Conservation (phyloP, 176 grass and related monocot species). For the Thinopyrum elongatum region DNA sequence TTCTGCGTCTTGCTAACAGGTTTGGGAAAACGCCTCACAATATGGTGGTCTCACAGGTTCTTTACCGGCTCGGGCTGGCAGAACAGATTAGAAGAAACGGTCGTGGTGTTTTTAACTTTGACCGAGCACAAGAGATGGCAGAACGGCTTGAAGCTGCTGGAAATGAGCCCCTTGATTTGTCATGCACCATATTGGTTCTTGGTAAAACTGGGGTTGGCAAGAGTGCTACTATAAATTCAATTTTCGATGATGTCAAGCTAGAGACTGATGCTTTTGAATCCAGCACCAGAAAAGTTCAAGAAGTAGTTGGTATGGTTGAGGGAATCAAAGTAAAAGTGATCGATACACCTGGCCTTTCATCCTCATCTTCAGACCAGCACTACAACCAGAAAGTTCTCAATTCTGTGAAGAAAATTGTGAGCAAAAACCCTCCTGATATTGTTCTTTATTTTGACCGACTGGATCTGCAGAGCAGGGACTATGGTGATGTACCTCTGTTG, state of each 20-base stretch:
- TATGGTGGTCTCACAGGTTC: slow-evolving; percentile 93
- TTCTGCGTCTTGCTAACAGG: slow-evolving; percentile 77
- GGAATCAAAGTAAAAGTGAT: slow-evolving; percentile 86
- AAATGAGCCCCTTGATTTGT: slow-evolving; percentile 66
- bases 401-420: slow-evolving; percentile 73
- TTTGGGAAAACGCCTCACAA: slow-evolving; percentile 89
- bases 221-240: slow-evolving; percentile 93
- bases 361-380: slow-evolving; percentile 68
- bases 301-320: slow-evolving; percentile 67
- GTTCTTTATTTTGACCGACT: slow-evolving; percentile 96
- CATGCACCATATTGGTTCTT: slow-evolving; percentile 90
- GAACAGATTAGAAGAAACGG: slow-evolving; percentile 83
- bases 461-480: slow-evolving; percentile 86
- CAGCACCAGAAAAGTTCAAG: slow-evolving; percentile 73
- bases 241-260: slow-evolving; percentile 65
- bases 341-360: slow-evolving; percentile 86
- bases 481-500: slow-evolving; percentile 71
- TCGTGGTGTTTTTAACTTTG: slow-evolving; percentile 63
- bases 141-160: slow-evolving; percentile 79
- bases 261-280: slow-evolving; percentile 77
- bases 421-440: slow-evolving; percentile 78
- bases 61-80: slow-evolving; percentile 89
- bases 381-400: slow-evolving; percentile 81
- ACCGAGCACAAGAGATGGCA: slow-evolving; percentile 70
- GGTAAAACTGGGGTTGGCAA: slow-evolving; percentile 96